Base-by-base conservation (phyloP, 1,139 yeast species). In the Yamadazyma siamensis region DNA sequence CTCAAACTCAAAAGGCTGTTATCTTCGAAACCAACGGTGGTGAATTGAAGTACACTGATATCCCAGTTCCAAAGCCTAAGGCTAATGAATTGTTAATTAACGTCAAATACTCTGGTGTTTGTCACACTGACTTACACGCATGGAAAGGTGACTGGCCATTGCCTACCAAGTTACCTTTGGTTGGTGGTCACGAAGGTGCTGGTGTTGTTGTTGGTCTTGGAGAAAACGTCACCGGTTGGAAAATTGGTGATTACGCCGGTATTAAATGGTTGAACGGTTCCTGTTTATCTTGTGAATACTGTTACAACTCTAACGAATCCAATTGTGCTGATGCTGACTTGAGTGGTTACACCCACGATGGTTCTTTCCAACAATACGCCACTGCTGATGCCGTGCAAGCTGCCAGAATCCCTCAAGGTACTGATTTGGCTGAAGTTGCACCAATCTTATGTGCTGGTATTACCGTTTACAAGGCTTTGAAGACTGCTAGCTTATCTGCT, bases 371-470 rank as follows among this genome's bases (percentile, higher is more conserved):
- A 61, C 81, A 81, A 59, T 81, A 78, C 49, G 87, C 87, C 23
- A 80, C 88, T 31, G 87, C 94, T 38, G 89, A 83, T 59, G 91
- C 91, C 27, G 74, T 82, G 38, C 94, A 84, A 55, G 94, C 94
- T 33, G 94, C 94, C 24, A 70, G 73, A 52, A 76, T 85, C 47
- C 85, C 89, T 35, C 53, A 64, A 44, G 81, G 80, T 40, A 67
- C 83, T 32, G 86, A 84, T 51, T 73, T 84, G 52, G 88, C 89
- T 35, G 62, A 69, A 44, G 77, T 78, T 37, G 77, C 95, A 18
- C 95, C 95, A 44, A 77, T 85, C 40, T 66, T 81, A 50, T 81
- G 89, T 73, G 89, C 88, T 16, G 89, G 89, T 65, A 77, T 81
- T 50, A 81, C 88, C 24, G 88, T 80, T 30, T 81, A 80, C 73